Base-by-base conservation (phyloP, 2,329 filamentous ascomycete species). In the Aspergillus sergii region DNA sequence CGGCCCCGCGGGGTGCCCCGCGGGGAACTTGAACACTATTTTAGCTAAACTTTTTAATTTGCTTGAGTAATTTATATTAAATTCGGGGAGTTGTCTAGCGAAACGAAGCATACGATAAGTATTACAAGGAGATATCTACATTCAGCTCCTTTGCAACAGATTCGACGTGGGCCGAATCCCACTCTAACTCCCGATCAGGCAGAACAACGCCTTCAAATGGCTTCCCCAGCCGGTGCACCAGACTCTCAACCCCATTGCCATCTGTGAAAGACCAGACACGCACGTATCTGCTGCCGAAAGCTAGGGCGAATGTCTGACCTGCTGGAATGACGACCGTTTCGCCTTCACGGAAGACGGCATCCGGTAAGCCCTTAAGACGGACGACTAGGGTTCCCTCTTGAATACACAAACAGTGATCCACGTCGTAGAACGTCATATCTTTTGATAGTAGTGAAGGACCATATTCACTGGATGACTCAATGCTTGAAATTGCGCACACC, bases 321-420 rank as follows among this genome's bases (percentile, higher is more conserved):
- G 81, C 80, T 0, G 83, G 78, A 12, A 86, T 74, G 43, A 85
- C 76, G 0, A 84, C 73, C 0, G 84, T 83, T 67, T 86, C 81
- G 0, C 83, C 83, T 55, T 82, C 81, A 2, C 77, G 72, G 45
- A 84, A 75, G 5, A 73, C 67, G 1, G 68, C 71, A 63, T 78
- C 76, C 5, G 65, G 62, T 6, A 71, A 70, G 1, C 71, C 78
- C 61, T 76, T 73, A 32, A 85, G 60, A 41, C 69, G 73, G 5
- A 86, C 77, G 19, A 71, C 74, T 5, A 85, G 67, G 0, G 76
- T 65, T 0, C 84, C 84, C 62, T 86, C 83, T 48, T 79, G 73
- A 0, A 85, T 78, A 59, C 76, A 80, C 54, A 87, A 76, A 58
- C 83, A 85, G 69, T 87, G 85, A 65, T 86, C 84, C 1, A 83